Conservation (phyloP, 2,329 filamentous ascomycete genomes). For the Aspergillus ibericus region DNA sequence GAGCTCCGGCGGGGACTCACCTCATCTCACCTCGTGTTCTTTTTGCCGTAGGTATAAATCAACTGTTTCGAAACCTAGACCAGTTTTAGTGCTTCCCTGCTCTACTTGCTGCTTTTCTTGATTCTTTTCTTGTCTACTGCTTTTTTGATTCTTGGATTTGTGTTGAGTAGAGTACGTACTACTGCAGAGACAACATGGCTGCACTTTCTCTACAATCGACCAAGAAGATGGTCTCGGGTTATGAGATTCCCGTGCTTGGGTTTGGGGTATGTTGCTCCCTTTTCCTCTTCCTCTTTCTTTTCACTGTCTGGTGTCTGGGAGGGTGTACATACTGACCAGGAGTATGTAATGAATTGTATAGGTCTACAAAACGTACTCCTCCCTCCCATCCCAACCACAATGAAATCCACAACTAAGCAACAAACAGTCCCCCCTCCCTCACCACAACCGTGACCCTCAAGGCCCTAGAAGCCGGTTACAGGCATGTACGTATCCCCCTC, state of each 20-base stretch:
- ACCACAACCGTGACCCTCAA: conserved; percentile 60
- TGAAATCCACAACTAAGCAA: too few relatives aligned
- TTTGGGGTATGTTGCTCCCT: conserved; percentile 37
- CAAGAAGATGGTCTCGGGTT: conserved; percentile 41
- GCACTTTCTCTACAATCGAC: conserved; percentile 34
- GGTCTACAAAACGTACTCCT: conserved; percentile 44
- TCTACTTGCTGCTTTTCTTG: too few relatives aligned
- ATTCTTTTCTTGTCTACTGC: neutral
- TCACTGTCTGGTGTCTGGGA: too few relatives aligned
- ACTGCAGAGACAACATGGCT: conserved; percentile 21
- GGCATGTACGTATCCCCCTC: conserved; percentile 48
- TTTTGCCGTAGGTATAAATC: too few relatives aligned
- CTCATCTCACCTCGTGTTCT: too few relatives aligned
- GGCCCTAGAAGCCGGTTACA: conserved; percentile 57
- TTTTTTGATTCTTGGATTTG: too few relatives aligned
- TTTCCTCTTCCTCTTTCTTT: too few relatives aligned
- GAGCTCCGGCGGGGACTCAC: too few relatives aligned
- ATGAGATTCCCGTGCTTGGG: conserved; percentile 42
- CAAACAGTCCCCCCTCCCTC: conserved; percentile 52
- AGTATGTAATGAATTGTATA: conserved; percentile 16
- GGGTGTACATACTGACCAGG: too few relatives aligned
- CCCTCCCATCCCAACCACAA: neutral
- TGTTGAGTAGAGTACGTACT: neutral
- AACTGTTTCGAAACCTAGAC: too few relatives aligned
- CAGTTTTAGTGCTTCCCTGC: too few relatives aligned